Base-by-base conservation (phyloP, 2,329 filamentous ascomycete genomes). In the Penicillium sp. region DNA sequence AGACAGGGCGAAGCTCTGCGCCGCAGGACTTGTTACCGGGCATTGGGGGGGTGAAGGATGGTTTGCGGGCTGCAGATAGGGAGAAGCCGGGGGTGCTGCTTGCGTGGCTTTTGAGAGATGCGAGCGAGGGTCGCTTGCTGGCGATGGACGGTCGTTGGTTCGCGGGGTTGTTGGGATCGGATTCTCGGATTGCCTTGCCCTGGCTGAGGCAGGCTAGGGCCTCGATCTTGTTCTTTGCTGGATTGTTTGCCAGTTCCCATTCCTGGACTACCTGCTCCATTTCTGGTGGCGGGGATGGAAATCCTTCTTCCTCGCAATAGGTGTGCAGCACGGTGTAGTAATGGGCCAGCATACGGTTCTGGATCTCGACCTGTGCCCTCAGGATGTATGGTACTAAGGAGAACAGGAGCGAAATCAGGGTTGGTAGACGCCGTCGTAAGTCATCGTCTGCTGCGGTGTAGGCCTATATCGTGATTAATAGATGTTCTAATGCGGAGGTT, bases 281-380 rank as follows among this genome's bases (percentile, higher is more conserved):
- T 13, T 84, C 79, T 2, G 87, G 85, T 9, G 88, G 78, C 1
- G 87, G 86, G 40, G 84, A 86, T 0, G 86, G 85, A 60, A 90
- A 85, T 4, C 80, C 76, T 58, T 83, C 77, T 27, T 86, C 80
- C 57, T 83, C 77, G 58, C 85, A 89, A 68, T 86, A 93, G 49
- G 80, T 82, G 65, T 90, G 83, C 6, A 92, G 73, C 4, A 83
- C 78, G 1, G 88, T 93, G 70, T 93, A 93, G 59, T 89, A 83
- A 53, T 90, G 78, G 0, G 83, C 88, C 4, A 93, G 80, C 44
- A 93, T 75, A 41, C 83, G 81, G 65, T 90, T 90, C 67, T 92
- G 88, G 25, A 90, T 83, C 63, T 86, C 77, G 39, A 92, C 82
- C 62, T 91, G 85, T 31, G 80, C 78, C 35, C 79, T 78, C 9